A percentile compares a stretch with the other conserved stretches of the same genome.
phyloP scores from a whole-genome alignment of 345 rosid genomes.

The Aegle marmelos region DNA sequence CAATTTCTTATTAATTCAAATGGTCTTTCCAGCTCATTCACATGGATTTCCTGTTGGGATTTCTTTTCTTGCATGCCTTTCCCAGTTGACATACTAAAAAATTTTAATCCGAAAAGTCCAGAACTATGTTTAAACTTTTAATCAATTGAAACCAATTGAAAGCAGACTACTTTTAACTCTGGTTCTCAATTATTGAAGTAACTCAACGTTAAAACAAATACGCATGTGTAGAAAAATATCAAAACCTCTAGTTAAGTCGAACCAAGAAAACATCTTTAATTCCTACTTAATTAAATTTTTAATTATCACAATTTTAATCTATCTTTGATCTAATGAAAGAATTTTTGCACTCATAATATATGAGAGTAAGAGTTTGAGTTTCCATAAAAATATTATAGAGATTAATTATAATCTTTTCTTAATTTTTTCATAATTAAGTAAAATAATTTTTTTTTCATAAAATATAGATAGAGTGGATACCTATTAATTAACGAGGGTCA shows the following conservation, averaged over 20 bases:
- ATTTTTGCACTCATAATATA: fast-evolving
- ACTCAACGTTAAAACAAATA: no score
- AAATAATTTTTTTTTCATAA: fast-evolving
- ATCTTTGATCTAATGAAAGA: fast-evolving
- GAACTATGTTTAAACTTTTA: not conserved
- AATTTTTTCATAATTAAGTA: no score
- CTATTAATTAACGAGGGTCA: no score
- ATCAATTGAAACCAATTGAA: no score
- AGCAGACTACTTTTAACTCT: not conserved
- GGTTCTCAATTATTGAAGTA: not conserved
- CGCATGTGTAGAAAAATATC: not conserved
- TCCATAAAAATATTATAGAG: fast-evolving
- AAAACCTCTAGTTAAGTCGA: not conserved
- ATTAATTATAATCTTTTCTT: fast-evolving
- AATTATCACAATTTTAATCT: not conserved
- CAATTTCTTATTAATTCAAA: not conserved
- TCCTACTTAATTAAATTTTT: not conserved
- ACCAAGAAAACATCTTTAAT: not conserved
- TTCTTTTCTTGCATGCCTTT: not conserved
- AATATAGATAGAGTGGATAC: no score
- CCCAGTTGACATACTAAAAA: no score
- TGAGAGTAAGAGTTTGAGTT: fast-evolving
- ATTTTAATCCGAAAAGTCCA: no score
- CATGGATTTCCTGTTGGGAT: not conserved
- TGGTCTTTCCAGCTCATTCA: not conserved